phyloP scores from a whole-genome alignment of 2,329 filamentous ascomycete species.

The Pseudocercospora vitis region DNA sequence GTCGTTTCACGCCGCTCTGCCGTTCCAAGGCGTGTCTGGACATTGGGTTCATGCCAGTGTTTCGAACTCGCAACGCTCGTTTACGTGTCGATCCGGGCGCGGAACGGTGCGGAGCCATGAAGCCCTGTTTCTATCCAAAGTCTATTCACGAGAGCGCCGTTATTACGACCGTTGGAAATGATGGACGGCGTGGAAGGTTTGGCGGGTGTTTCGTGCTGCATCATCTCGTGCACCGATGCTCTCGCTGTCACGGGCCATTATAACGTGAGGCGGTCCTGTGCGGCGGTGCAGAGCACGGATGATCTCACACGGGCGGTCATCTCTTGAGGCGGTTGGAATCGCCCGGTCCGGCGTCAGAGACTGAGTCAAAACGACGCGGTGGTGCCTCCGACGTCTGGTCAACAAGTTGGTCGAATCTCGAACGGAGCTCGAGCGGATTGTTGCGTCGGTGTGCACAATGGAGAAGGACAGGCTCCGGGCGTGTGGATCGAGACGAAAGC shows the following conservation, averaged over 20 bases:
- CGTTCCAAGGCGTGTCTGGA: slow-evolving; percentile 5
- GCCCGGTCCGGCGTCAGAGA: slow-evolving; percentile 3
- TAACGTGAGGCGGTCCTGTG: neutral
- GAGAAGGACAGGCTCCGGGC: neutral
- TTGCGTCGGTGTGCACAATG: too few relatives aligned
- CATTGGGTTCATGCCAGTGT: slow-evolving; percentile 8
- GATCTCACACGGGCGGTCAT: neutral
- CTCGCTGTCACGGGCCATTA: neutral
- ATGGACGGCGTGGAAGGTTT: neutral
- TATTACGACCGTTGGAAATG: slow-evolving; percentile 3
- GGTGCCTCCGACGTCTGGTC: neutral
- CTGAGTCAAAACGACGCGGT: neutral
- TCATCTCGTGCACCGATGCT: slow-evolving; percentile 1
- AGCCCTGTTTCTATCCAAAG: slow-evolving; percentile 8
- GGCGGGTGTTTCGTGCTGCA: slow-evolving; percentile 12
- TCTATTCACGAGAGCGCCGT: slow-evolving; percentile 1
- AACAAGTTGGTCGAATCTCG: neutral
- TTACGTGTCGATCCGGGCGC: slow-evolving; percentile 15
- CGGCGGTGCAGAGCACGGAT: neutral
- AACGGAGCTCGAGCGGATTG: too few relatives aligned
- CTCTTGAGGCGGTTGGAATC: too few relatives aligned
- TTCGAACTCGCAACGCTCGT: slow-evolving; percentile 14
- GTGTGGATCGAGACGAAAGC: neutral
- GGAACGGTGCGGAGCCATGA: slow-evolving; percentile 17
- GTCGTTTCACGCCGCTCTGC: neutral